Evolutionary conservation across 805 yeast genomes (phyloP).

Genomic region (Cyberlindnera xylosilytica): DNA sequence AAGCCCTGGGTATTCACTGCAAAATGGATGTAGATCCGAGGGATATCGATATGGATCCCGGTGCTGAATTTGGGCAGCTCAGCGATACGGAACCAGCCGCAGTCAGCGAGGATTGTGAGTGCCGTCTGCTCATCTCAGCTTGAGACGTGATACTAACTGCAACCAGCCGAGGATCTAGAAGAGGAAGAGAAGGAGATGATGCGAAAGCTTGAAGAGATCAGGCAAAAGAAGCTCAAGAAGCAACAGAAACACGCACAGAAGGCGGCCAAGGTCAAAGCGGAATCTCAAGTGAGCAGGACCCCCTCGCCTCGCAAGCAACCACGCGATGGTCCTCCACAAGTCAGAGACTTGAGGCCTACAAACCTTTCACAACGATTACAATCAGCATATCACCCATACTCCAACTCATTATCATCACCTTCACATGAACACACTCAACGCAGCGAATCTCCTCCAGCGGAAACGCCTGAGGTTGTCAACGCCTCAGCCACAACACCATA

Average conservation of each 20-base stretch:
- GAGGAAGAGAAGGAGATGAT: slow-evolving; percentile 2
- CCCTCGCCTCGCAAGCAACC: slow-evolving; percentile 16
- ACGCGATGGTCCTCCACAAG: no score
- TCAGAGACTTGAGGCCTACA: slow-evolving; percentile 5
- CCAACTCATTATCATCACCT: no score
- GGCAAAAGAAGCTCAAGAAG: background rate
- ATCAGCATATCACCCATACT: no score
- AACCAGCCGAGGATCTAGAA: slow-evolving; percentile 1
- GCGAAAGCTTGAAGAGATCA: background rate
- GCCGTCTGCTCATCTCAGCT: no score
- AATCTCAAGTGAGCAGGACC: slow-evolving; percentile 10
- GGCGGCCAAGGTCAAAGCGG: background rate
- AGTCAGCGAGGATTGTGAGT: no score
- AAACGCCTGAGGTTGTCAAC: background rate
- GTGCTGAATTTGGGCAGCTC: slow-evolving; percentile 10
- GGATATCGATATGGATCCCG: slow-evolving; percentile 9
- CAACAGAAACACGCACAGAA: background rate
- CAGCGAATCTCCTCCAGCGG: slow-evolving; percentile 11
- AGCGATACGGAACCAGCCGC: background rate
- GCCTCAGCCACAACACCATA: slow-evolving; percentile 27
- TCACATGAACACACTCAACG: no score
- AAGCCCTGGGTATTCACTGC: no score
- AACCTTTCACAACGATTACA: slow-evolving; percentile 3
- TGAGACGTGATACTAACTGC: no score
- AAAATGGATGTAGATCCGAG: slow-evolving; percentile 15